These are phyloP conservation scores for Candida coquimbonensis DNA, from an alignment of 805 yeast genomes.

Conservation along the genomic window DNA sequence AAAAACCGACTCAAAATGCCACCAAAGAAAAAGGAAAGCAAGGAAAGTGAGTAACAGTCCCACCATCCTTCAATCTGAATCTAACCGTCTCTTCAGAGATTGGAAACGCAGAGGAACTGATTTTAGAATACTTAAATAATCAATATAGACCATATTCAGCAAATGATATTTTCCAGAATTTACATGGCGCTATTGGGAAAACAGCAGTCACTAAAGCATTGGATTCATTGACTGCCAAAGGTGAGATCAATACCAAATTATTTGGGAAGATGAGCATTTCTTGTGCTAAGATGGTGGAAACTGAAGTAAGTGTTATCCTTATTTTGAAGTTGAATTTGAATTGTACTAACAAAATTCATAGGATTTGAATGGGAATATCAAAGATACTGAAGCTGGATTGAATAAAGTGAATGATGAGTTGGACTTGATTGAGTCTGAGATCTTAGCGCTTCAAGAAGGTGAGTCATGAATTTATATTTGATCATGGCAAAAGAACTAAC, in stretches of 20 bases:
- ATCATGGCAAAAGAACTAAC: not conserved
- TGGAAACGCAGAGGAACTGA: slow-evolving; percentile 24
- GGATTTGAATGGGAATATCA: not conserved
- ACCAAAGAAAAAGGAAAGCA: slow-evolving; percentile 2
- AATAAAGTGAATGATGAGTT: not conserved
- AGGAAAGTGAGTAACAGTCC: not conserved
- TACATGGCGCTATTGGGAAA: slow-evolving; percentile 35
- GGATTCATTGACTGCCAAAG: slow-evolving; percentile 28
- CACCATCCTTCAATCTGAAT: not conserved
- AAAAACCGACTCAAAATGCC: slow-evolving; percentile 1
- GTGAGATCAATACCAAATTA: slow-evolving; percentile 30
- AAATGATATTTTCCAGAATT: slow-evolving; percentile 38
- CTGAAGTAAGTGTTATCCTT: slow-evolving; percentile 2
- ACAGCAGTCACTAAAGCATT: slow-evolving; percentile 28
- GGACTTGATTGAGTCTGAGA: not conserved
- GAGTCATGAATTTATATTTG: not conserved
- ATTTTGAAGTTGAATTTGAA: too few relatives aligned
- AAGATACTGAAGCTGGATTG: not conserved
- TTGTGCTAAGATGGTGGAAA: slow-evolving; percentile 31
- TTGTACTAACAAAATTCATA: not conserved
- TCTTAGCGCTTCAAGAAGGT: not conserved
- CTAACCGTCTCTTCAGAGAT: not conserved
- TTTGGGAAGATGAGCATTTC: slow-evolving; percentile 40
- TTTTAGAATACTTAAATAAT: slow-evolving; percentile 31
- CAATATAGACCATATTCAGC: slow-evolving; percentile 44